Base-by-base conservation (phyloP, 148 eudicot genomes). In the Chenopodium quinoa region DNA sequence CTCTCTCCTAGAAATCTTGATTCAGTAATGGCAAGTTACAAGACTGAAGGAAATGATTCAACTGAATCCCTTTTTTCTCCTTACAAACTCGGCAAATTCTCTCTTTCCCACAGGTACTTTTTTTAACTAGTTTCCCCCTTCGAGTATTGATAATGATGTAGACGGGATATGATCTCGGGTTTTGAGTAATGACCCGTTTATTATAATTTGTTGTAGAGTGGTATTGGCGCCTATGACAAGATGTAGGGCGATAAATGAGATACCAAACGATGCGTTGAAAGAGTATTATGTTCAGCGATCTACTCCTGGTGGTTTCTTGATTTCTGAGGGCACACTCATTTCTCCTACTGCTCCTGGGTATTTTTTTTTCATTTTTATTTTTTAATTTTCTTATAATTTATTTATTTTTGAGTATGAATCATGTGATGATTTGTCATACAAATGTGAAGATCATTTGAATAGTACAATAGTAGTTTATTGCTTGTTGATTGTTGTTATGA, bases 141-240 rank as follows among this genome's bases (percentile, higher is more conserved):
- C 40, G 6, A 34, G 44, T 40, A 40, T 40, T 5, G 44, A 40
- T 6, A 6, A 6, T 40, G 44, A 40, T 48, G 52, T 48, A 12
- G 54, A 12, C 16, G 16, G 12, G 16, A 50, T 50, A 12, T 13
- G 16, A 50, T 50, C 16, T 9, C 54, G 54, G 13, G 4, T 50
- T 13, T 50, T 50, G 2, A 48, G 52, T 48, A 9, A 40, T 40
- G 44, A 40, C 44, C 7, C 44, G 44, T 40, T 40, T 40, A 40
- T 40, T 40, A 40, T 40, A 6, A 40, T 40, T 40, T 40, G 44
- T 40, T 19, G 81, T 88, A 95, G 99, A 85, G 88, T 95, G 82
- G 99, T 95, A 34, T 84, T 95, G 76, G 97, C 97, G 12, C 99
- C 99, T 17, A 95, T 95, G 99, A 95, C 99, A 20, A 90, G 97